phyloP scores from a whole-genome alignment of 2,329 filamentous ascomycete genomes.

The Parastagonospora avenae region DNA sequence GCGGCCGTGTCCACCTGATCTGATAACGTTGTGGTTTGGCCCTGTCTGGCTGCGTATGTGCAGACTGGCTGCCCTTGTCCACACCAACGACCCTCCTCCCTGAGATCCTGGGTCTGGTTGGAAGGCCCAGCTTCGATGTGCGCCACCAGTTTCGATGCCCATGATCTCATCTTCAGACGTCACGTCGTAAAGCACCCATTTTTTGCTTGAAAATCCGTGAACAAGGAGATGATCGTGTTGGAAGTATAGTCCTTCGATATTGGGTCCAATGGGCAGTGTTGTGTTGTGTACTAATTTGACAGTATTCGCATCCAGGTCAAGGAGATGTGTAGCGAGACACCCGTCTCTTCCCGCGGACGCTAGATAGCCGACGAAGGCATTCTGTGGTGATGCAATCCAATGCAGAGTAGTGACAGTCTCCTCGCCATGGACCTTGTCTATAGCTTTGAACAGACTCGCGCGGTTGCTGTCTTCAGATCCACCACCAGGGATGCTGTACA shows the following conservation, averaged over 20 bases:
- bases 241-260: constrained; percentile 76
- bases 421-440: constrained; percentile 50
- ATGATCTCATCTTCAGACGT: constrained; percentile 71
- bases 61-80: constrained; percentile 70
- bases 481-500: constrained; percentile 47
- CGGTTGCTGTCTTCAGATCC: neutral
- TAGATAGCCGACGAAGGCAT: constrained; percentile 55
- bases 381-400: constrained; percentile 39
- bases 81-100: constrained; percentile 66
- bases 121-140: constrained; percentile 77
- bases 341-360: constrained; percentile 80
- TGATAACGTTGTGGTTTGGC: constrained; percentile 58
- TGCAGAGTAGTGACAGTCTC: constrained; percentile 73
- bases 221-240: constrained; percentile 63
- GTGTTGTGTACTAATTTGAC: constrained; percentile 67
- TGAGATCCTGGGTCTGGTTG: constrained; percentile 23
- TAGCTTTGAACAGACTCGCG: constrained; percentile 17
- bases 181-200: constrained; percentile 83
- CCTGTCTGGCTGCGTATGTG: constrained; percentile 49
- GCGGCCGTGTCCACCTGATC: constrained; percentile 78
- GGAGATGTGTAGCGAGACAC: constrained; percentile 67
- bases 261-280: constrained; percentile 71
- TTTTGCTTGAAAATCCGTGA: constrained; percentile 79
- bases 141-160: constrained; percentile 80
- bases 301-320: constrained; percentile 30